Evolutionary conservation across 2,329 filamentous ascomycete species (phyloP).

Genomic region (Thielaviopsis cerberus): DNA sequence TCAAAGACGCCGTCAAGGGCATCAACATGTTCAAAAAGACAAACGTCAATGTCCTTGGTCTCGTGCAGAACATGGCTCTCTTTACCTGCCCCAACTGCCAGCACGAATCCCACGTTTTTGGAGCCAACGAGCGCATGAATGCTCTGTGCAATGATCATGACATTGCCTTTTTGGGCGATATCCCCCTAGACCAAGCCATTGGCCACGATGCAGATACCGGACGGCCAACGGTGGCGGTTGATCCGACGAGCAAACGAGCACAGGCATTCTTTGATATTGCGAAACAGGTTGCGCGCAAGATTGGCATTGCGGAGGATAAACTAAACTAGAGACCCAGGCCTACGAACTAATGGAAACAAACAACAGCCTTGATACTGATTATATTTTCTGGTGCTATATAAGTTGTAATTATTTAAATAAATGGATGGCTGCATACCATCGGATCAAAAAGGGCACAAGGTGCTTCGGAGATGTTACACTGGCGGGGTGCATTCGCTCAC

Average conservation of each 20-base stretch:
- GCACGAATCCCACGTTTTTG: constrained; percentile 58
- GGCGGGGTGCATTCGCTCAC: too few relatives aligned
- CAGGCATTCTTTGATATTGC: constrained; percentile 56
- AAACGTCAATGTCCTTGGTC: constrained; percentile 59
- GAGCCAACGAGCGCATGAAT: constrained; percentile 43
- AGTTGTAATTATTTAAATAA: too few relatives aligned
- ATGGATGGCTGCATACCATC: too few relatives aligned
- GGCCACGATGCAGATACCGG: constrained; percentile 76
- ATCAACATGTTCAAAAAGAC: constrained; percentile 86
- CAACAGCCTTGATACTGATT: too few relatives aligned
- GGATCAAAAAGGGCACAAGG: too few relatives aligned
- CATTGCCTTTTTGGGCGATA: constrained; percentile 69
- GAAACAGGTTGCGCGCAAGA: constrained; percentile 29
- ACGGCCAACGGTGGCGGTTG: constrained; percentile 74
- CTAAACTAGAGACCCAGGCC: neutral
- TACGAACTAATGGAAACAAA: too few relatives aligned
- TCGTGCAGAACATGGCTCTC: constrained; percentile 82
- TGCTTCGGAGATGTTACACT: constrained; percentile 6
- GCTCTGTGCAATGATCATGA: constrained; percentile 52
- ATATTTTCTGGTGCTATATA: neutral
- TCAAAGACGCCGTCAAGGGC: constrained; percentile 81
- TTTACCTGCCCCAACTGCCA: constrained; percentile 67
- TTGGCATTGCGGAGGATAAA: constrained; percentile 17
- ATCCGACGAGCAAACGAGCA: constrained; percentile 58
- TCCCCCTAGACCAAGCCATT: constrained; percentile 72